Base-by-base conservation (phyloP, 495 filamentous ascomycete genomes). In the Aspergillus sparsus region DNA sequence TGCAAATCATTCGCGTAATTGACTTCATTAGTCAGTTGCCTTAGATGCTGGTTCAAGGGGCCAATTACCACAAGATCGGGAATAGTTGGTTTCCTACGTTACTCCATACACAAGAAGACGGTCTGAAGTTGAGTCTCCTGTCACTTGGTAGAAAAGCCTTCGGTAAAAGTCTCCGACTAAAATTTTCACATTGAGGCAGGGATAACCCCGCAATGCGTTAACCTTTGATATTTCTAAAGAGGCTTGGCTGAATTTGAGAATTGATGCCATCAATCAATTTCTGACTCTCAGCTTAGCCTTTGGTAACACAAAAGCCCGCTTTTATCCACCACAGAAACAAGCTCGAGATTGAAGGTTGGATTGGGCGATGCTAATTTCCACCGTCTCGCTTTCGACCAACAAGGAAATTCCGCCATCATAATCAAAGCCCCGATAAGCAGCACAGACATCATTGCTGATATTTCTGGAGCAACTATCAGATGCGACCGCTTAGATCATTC, bases 1-100 rank as follows among this genome's bases (percentile, higher is more conserved):
- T 60, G 58, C 58, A 60, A 60, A 60, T 60, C 58, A 54, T 60
- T 57, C 47, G 55, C 36, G 12, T 36, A 33, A 49, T 60, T 49
- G 18, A 33, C 41, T 54, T 53, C 37, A 60, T 54, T 53, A 49
- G 58, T 54, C 57, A 15, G 50, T 54, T 60, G 57, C 50, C 57
- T 60, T 27, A 39, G 13, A 32, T 41, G 49, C 10, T 32, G 49
- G 7, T 36, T 34, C 2, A 15, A 32, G 32, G 49, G 21, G 18
- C 58, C 50, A 60, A 54, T 54, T 41, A 60, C 58, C 58, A 60
- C 32, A 37, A 21, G 42, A 32, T 47, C 50, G 50, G 49, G 58
- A 34, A 60, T 35, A 18, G 58, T 47, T 60, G 58, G 50, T 49
- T 34, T 45, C 18, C 12, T 13, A 34, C 6, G n/a, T 10, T 10